Percentiles rank a stretch among this genome's conserved stretches.
phyloP scores from a whole-genome alignment of 2,329 filamentous ascomycete genomes.

The Cordyceps javanica region DNA sequence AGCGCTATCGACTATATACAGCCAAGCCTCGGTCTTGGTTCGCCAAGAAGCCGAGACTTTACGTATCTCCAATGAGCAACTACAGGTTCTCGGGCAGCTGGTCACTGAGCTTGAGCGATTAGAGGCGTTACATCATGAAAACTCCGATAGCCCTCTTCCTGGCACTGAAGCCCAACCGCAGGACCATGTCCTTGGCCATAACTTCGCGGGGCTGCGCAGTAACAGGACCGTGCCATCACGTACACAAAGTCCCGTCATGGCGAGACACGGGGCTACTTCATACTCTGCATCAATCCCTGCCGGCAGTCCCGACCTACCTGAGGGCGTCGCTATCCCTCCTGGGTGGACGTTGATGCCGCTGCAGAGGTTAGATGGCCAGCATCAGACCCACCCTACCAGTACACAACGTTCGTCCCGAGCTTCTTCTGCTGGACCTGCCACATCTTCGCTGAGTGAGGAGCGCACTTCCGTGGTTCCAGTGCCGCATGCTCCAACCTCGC shows the following conservation, averaged over 20 bases:
- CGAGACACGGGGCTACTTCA: constrained; percentile 40
- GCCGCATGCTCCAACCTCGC: constrained; percentile 22
- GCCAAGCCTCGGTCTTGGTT: constrained; percentile 4
- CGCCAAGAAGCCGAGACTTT: constrained; percentile 9
- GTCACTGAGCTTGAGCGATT: constrained; percentile 7
- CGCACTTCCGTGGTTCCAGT: not conserved
- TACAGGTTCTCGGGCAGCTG: constrained; percentile 10
- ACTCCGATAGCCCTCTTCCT: not conserved
- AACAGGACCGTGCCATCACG: not conserved
- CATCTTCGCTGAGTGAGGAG: not conserved
- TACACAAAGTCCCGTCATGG: constrained; percentile 32
- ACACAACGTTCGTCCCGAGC: constrained; percentile 8
- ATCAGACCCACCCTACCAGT: not conserved
- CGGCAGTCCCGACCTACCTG: constrained; percentile 55
- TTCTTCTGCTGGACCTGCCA: constrained; percentile 9
- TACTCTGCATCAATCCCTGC: constrained; percentile 48
- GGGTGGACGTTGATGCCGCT: constrained; percentile 61
- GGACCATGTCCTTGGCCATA: not conserved
- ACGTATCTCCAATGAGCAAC: constrained; percentile 6
- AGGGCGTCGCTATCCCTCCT: constrained; percentile 56
- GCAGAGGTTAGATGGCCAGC: constrained; percentile 43
- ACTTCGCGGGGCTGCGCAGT: not conserved
- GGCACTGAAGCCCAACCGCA: not conserved
- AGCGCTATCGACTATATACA: not conserved
- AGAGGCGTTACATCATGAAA: not conserved